phyloP scores from a whole-genome alignment of 31 red algal genomes.

The Asparagopsis taxiformis region DNA sequence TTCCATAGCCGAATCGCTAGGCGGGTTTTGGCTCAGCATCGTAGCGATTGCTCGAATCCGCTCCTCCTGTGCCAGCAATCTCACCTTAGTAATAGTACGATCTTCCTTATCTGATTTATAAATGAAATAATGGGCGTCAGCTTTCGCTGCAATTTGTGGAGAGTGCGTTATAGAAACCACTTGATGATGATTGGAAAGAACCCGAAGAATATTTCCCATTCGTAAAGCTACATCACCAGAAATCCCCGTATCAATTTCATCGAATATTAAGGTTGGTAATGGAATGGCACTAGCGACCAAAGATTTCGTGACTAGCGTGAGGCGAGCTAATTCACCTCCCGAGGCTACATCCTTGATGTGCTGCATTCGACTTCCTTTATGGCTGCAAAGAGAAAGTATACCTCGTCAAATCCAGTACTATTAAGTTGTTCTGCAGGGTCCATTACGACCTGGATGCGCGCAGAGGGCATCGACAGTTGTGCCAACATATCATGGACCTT shows the following conservation, averaged over 20 bases:
- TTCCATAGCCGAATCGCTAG: too few relatives aligned
- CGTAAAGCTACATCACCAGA: background rate
- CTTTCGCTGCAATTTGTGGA: conserved; percentile 6
- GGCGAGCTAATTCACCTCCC: conserved; percentile 13
- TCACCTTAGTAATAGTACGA: background rate
- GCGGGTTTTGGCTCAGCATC: conserved; percentile 24
- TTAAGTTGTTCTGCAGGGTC: too few relatives aligned
- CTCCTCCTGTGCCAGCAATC: background rate
- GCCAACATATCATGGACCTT: too few relatives aligned
- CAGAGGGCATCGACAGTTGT: too few relatives aligned
- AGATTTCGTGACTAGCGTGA: background rate
- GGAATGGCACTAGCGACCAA: background rate
- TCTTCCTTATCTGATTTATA: conserved; percentile 1
- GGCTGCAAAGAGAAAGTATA: conserved; percentile 2
- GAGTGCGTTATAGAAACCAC: conserved; percentile 7
- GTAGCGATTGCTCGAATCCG: conserved; percentile 3
- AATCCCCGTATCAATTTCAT: conserved; percentile 14
- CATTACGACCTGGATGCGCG: too few relatives aligned
- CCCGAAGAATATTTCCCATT: background rate
- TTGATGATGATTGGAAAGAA: background rate
- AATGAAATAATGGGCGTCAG: conserved; percentile 3
- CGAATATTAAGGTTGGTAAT: conserved; percentile 15
- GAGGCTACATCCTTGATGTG: background rate
- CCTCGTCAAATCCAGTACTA: conserved; percentile 3
- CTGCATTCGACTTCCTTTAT: background rate